A percentile compares a stretch with the other conserved stretches of the same genome.
phyloP scores from a whole-genome alignment of 2,329 filamentous ascomycete species.

The Teratosphaeriaceae sp. region DNA sequence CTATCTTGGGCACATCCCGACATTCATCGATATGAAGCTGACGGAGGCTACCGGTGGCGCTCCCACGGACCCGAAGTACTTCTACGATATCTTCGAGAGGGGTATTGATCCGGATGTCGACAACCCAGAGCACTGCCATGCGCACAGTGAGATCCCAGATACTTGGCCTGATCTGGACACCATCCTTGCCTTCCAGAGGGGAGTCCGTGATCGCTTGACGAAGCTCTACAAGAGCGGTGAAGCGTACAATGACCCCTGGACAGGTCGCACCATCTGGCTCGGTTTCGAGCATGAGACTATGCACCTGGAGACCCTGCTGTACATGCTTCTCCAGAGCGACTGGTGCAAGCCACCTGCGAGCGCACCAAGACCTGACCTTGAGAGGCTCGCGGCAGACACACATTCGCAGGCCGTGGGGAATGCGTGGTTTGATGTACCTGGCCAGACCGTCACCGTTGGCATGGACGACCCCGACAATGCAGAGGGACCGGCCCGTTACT shows the following conservation, averaged over 20 bases:
- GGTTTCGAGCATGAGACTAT: conserved; percentile 93
- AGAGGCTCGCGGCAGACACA: conserved; percentile 57
- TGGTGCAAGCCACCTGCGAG: conserved; percentile 68
- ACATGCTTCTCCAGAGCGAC: conserved; percentile 93
- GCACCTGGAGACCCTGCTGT: conserved; percentile 95
- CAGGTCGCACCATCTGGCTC: conserved; percentile 77
- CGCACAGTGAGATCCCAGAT: conserved; percentile 81
- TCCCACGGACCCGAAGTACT: conserved; percentile 64
- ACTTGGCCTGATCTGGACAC: conserved; percentile 74
- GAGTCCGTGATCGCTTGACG: conserved; percentile 61
- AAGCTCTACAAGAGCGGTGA: conserved; percentile 52
- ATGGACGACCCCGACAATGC: conserved; percentile 68
- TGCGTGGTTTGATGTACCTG: conserved; percentile 77
- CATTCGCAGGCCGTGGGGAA: conserved; percentile 59
- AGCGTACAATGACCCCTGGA: conserved; percentile 47
- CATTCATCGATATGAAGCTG: conserved; percentile 86
- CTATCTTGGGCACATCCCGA: conserved; percentile 91
- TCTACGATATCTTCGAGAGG: conserved; percentile 77
- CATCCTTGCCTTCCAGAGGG: conserved; percentile 68
- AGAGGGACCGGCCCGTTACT: conserved; percentile 55
- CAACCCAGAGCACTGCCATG: conserved; percentile 80
- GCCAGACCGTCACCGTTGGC: conserved; percentile 63
- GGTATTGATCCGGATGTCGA: conserved; percentile 97
- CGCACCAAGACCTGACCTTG: conserved; percentile 63
- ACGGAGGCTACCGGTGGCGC: conserved; percentile 62